A percentile compares a stretch with the other conserved stretches of the same genome.
phyloP scores from a whole-genome alignment of 73 alveolate species.

The Paramecium pentaurelia region DNA sequence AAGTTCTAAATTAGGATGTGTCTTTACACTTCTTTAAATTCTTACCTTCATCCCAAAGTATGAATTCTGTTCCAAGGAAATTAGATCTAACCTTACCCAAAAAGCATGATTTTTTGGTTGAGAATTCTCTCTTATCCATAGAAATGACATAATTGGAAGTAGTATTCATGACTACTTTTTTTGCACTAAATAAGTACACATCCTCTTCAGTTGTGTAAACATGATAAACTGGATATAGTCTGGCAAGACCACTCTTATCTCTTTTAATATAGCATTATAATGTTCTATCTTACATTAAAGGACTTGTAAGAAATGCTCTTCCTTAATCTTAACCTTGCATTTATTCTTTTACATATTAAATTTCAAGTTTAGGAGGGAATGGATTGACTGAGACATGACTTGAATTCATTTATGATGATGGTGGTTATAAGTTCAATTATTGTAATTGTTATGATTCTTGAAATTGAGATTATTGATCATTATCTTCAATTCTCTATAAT shows the following conservation, averaged over 20 bases:
- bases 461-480: not conserved
- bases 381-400: not conserved
- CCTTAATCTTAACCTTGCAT: not conserved
- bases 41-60: slow-evolving; percentile 77
- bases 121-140: slow-evolving; percentile 69
- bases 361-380: not conserved
- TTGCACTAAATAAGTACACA: slow-evolving; percentile 79
- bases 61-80: slow-evolving; percentile 90
- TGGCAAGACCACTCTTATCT: slow-evolving; percentile 77
- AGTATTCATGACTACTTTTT: slow-evolving; percentile 77
- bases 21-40: slow-evolving; percentile 77
- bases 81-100: slow-evolving; percentile 84
- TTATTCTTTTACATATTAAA: not conserved
- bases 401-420: not conserved
- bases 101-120: slow-evolving; percentile 64
- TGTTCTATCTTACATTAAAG: slow-evolving; percentile 52
- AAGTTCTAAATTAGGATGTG: slow-evolving; percentile 61
- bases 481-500: not conserved
- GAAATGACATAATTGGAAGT: slow-evolving; percentile 83
- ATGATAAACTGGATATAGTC: slow-evolving; percentile 82
- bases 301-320: slow-evolving; percentile 59
- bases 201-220: slow-evolving; percentile 73
- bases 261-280: slow-evolving; percentile 76
- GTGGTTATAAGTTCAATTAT: not conserved
- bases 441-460: not conserved